Evolutionary conservation across 306 rosid genomes (phyloP), one percentile per base, ranked within the genome.

Genomic region (Inga leiocalycina): DNA sequence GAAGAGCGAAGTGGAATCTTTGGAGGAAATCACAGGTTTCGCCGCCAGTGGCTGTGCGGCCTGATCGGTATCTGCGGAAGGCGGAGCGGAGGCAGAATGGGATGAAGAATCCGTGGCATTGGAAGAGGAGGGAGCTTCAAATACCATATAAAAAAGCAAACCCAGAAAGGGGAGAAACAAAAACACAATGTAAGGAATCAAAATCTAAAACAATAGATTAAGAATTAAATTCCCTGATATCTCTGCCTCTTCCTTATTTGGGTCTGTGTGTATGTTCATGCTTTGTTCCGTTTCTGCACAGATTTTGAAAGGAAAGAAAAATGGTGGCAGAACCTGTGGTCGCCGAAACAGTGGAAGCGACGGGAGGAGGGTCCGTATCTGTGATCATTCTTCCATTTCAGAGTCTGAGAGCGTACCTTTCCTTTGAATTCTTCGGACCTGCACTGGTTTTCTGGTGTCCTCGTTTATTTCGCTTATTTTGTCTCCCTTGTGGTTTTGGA

Each of bases 1-100:
- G 83, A 86, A 87, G 77, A 92, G 88, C 69, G 91, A 81, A 81
- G 89, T 86, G 49, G 89, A 87, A 80, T 93, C 92, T 78, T 68
- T 92, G 3, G 89, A 90, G 44, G 91, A 74, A 89, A 92, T 91
- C 84, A 92, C 79, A 72, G 84, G 71, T 76, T 83, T 82, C 2
- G 82, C 79, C 1, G 86, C 54, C 12, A 87, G 79, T 32, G 85
- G 74, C 56, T 86, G 86, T n/a, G 88, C 54, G 37, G 69, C 68
- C 62, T 66, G 65, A 64, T n/a, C 79, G 22, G 86, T 79, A 54
- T 73, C 82, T 34, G 48, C 45, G 2, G 57, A 44, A 73, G 77
- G 37, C 67, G 54, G 51, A 77, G 72, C 12, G 69, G 70, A 65
- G 67, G 56, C 5, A 12, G 51, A 22, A 8, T 12, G 77, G 16